Evolutionary conservation across 495 filamentous ascomycete genomes (phyloP), one percentile per base, ranked within the genome.

Genomic region (Hyaloscypha finlandica): DNA sequence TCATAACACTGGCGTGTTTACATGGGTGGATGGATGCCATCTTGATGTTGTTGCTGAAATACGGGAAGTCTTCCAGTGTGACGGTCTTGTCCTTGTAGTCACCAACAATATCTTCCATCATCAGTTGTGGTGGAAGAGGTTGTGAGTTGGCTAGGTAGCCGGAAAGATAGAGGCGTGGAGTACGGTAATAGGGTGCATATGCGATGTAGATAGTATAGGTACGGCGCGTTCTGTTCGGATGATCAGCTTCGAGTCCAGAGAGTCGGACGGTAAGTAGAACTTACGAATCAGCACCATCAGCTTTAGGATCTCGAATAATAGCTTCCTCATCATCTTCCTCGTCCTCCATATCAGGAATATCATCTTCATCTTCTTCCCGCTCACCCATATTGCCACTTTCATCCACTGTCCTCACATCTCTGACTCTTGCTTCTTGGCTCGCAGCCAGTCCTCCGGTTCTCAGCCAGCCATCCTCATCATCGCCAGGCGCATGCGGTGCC

Each of bases 81-180:
- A 99, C 95, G 8, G 95, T 99, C 81, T 99, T 99, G 80, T 98
- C 94, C 75, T 97, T 96, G 83, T 99, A 99, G 83, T 99, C 96
- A 72, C 96, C 94, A 33, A 97, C 91, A 72, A 99, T 98, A 73
- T 99, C 96, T 75, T 99, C 95, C 90, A 98, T 97, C 96, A 99
- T 98, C 30, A 90, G 83, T 30, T 90, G 86, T 3, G 95, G 96
- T 6, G 91, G 85, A 30, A 97, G 91, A 6, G 96, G 94, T 69
- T 92, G 87, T 29, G 91, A 90, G 63, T 87, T 85, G n/a, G 90
- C 85, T 4, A 86, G 81, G 76, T 97, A 97, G 65, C 96, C 96
- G 6, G 92, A 94, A 67, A 99, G 85, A 79, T 97, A 99, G 75
- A 97, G 87, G 37, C 96, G 93, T 0, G 96, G 96, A 42, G 94